Base-by-base conservation (phyloP, 345 rosid genomes). In the Salix suchowensis region DNA sequence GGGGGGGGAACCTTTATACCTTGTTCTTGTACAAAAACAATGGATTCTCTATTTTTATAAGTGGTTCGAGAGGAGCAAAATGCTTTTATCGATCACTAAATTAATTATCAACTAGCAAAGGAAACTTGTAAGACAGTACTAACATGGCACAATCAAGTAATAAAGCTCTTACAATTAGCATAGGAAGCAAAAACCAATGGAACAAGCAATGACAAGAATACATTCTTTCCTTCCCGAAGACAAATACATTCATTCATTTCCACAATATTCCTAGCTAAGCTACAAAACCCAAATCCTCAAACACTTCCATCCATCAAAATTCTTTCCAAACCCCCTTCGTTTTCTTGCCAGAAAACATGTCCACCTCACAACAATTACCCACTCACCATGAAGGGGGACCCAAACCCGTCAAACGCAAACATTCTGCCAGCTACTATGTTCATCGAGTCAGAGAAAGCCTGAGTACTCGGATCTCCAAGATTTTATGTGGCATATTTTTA, bases 371-470 rank as follows among this genome's bases (percentile, higher is more conserved):
- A 24, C 18, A 28, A 2, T 28, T 72, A 67, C 81, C 81, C 13
- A 37, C 44, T 32, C 21, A 66, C 24, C 44, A 28, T 24, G 16
- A 71, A 15, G 30, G 14, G 1, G 46, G 23, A 37, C 7, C 42
- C 28, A 34, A 50, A 7, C 76, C 80, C 61, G 8, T 83, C 64
- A 73, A 78, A 14, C 89, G 76, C 73, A 90, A 71, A 82, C 86
- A 64, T 60, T 66, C 88, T 1, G 64, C 88, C 65, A 79, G 79
- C 42, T 77, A 88, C 89, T 82, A 86, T 18, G 93, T 81, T 72
- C 85, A 77, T 65, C 86, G 90, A 2, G 97, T 87, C 84, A 82
- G 76, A 10, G 96, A 89, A 65, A 91, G 94, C 85, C 91, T 91
- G 65, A 73, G 90, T 26, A 80, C 86, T 70, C 83, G 91, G 69